These are phyloP conservation scores for Cephaloascus fragrans DNA, from an alignment of 805 yeast genomes.

Conservation along the genomic window DNA sequence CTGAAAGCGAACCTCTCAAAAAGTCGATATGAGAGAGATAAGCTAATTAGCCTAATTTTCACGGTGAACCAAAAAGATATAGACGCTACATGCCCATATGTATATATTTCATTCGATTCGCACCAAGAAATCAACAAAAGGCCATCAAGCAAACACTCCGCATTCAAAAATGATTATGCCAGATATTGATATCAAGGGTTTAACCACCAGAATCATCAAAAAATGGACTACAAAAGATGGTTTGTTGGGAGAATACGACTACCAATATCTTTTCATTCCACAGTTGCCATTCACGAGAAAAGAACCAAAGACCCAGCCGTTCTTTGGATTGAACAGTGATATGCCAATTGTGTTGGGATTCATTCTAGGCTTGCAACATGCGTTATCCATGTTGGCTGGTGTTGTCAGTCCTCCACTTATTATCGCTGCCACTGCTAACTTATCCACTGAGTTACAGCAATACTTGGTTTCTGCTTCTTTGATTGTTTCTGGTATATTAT, in stretches of 20 bases:
- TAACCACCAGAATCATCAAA: conserved; percentile 14
- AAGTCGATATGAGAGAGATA: too few species aligned
- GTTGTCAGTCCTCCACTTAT: conserved; percentile 77
- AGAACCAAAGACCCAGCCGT: conserved; percentile 54
- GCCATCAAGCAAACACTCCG: too few species aligned
- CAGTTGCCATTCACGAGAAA: conserved; percentile 53
- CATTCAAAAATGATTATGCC: neutral
- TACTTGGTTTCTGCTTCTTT: conserved; percentile 65
- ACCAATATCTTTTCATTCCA: conserved; percentile 72
- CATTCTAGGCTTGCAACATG: conserved; percentile 77
- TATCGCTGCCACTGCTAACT: conserved; percentile 54
- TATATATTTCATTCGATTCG: too few species aligned
- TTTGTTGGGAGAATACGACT: conserved; percentile 80
- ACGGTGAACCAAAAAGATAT: too few species aligned
- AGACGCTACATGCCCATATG: too few species aligned
- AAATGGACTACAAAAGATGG: conserved; percentile 73
- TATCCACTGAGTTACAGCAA: conserved; percentile 38
- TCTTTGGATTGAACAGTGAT: conserved; percentile 70
- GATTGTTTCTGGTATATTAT: conserved; percentile 62
- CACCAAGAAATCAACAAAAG: too few species aligned
- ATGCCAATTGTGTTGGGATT: conserved; percentile 77
- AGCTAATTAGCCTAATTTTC: too few species aligned
- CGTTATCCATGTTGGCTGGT: conserved; percentile 89
- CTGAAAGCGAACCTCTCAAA: too few species aligned
- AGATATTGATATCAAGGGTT: conserved; percentile 6